Evolutionary conservation across 164 flowering plant genomes (phyloP).

Genomic region (Sextonia rubra): DNA sequence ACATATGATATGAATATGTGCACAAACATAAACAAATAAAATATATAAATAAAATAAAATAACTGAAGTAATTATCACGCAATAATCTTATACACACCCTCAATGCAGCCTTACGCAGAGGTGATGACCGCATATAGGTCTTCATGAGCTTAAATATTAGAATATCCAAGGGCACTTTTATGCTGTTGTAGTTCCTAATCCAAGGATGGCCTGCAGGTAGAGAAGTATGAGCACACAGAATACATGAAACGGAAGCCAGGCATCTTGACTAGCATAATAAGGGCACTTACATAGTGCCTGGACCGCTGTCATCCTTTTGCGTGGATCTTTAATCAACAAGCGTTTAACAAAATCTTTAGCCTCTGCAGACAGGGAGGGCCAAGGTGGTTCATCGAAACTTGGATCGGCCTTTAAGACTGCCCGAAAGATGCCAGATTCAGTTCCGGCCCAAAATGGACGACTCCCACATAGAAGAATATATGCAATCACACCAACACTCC

Average conservation of each 20-base stretch:
- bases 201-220: slow-evolving; percentile 83
- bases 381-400: slow-evolving; percentile 77
- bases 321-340: slow-evolving; percentile 68
- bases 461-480: slow-evolving; percentile 94
- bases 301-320: slow-evolving; percentile 81
- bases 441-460: slow-evolving; percentile 98
- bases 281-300: slow-evolving; percentile 77
- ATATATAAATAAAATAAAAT: background rate
- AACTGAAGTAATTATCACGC: background rate
- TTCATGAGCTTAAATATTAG: slow-evolving; percentile 64
- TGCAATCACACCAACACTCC: slow-evolving; percentile 97
- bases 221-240: slow-evolving; percentile 10
- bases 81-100: slow-evolving; percentile 48
- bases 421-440: slow-evolving; percentile 92
- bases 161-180: slow-evolving; percentile 72
- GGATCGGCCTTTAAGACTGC: slow-evolving; percentile 89
- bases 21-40: background rate
- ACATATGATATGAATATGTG: background rate
- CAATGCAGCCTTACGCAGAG: slow-evolving; percentile 89
- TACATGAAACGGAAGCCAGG: slow-evolving; percentile 3
- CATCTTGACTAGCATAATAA: background rate
- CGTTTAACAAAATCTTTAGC: slow-evolving; percentile 87
- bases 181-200: slow-evolving; percentile 45
- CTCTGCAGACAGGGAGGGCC: slow-evolving; percentile 81
- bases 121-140: slow-evolving; percentile 73